Evolutionary conservation across 1,284 basidiomycete genomes (phyloP).

Genomic region (Leccinum laetum): DNA sequence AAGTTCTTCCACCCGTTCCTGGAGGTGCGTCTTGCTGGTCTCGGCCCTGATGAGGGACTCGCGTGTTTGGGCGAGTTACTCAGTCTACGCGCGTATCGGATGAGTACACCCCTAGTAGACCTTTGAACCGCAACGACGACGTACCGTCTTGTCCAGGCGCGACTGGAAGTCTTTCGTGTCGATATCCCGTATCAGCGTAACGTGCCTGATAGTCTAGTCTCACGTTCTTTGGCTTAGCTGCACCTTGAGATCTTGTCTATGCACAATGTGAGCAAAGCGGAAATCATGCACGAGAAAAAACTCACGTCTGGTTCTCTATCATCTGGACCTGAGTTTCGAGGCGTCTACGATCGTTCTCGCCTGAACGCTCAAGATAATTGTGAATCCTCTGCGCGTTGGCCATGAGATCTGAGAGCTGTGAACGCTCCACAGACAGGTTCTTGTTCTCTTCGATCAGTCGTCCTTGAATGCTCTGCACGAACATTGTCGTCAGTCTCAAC

Average conservation of each 20-base stretch:
- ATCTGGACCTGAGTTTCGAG: conserved; percentile 81
- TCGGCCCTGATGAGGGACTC: conserved; percentile 76
- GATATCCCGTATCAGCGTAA: conserved; percentile 77
- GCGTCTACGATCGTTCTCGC: conserved; percentile 76
- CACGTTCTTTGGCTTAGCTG: conserved; percentile 52
- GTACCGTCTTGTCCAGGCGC: conserved; percentile 71
- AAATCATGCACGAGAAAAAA: too few species aligned
- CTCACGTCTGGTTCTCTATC: conserved; percentile 78
- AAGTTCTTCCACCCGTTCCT: conserved; percentile 75
- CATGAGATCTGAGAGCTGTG: conserved; percentile 85
- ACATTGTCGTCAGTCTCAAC: conserved; percentile 4
- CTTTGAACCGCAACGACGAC: conserved; percentile 22
- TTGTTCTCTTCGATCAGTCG: conserved; percentile 87
- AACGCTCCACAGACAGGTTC: conserved; percentile 75
- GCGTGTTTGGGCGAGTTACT: conserved; percentile 70
- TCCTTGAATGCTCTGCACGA: conserved; percentile 65
- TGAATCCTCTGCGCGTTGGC: conserved; percentile 89
- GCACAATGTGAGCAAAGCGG: too few species aligned
- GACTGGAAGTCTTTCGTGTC: conserved; percentile 77
- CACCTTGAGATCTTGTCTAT: too few species aligned
- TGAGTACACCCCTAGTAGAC: conserved; percentile 11
- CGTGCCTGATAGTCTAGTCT: conserved; percentile 56
- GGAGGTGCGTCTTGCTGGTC: conserved; percentile 80
- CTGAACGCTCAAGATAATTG: conserved; percentile 80
- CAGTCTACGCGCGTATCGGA: conserved; percentile 39